A percentile compares a stretch with the other conserved stretches of the same genome.
These are phyloP conservation scores for Blastosporella zonata DNA, from an alignment of 1,284 basidiomycete species.

Conservation along the genomic window DNA sequence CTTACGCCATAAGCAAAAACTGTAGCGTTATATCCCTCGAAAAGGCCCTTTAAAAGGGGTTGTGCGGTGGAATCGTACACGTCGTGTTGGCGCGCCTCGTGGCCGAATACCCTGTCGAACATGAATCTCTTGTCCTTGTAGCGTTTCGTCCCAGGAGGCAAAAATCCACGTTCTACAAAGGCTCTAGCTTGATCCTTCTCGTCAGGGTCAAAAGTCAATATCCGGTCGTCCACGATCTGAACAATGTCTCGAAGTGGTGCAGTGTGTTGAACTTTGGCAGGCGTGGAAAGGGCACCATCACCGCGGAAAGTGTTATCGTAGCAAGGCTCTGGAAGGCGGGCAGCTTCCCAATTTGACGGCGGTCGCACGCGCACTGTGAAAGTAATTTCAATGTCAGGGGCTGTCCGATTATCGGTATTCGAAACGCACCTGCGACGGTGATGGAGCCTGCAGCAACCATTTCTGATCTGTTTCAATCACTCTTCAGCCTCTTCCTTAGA, in stretches of 20 bases:
- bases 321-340: slow-evolving; percentile 70
- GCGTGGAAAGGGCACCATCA: slow-evolving; percentile 77
- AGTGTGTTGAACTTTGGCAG: slow-evolving; percentile 50
- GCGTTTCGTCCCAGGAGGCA: slow-evolving; percentile 81
- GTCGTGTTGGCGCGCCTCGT: slow-evolving; percentile 76
- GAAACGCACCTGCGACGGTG: slow-evolving; percentile 71
- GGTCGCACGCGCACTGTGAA: slow-evolving; percentile 85
- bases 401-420: slow-evolving; percentile 9
- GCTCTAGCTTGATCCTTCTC: slow-evolving; percentile 76
- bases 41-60: slow-evolving; percentile 76
- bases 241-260: slow-evolving; percentile 70
- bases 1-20: slow-evolving; percentile 96
- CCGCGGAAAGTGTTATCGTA: slow-evolving; percentile 72
- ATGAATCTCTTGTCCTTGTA: slow-evolving; percentile 95
- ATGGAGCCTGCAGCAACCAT: slow-evolving; percentile 87
- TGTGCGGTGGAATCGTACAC: slow-evolving; percentile 85
- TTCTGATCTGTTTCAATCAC: slow-evolving; percentile 11
- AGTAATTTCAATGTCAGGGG: slow-evolving; percentile 14
- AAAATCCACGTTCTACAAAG: slow-evolving; percentile 76
- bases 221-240: slow-evolving; percentile 79
- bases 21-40: slow-evolving; percentile 96
- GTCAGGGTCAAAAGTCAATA: slow-evolving; percentile 93
- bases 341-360: slow-evolving; percentile 79
- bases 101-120: slow-evolving; percentile 89
- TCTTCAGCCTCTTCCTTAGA: not conserved